phyloP scores from a whole-genome alignment of 257 asterid genomes.

The Thymus quinquecostatus region DNA sequence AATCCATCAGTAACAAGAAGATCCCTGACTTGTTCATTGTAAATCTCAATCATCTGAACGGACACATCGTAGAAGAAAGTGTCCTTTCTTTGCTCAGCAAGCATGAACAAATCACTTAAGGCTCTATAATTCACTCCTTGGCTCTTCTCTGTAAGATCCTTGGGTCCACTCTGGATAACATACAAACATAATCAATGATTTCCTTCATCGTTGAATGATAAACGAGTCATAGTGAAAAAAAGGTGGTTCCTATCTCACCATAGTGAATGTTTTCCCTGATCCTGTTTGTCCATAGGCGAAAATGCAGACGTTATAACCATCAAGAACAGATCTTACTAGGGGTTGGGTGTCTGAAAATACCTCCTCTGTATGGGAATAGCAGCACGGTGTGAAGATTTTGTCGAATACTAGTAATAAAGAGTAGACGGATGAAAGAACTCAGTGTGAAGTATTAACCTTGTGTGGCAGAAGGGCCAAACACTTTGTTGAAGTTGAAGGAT shows the following conservation, averaged over 20 bases:
- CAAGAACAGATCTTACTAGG: conserved; percentile 89
- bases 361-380: conserved; percentile 61
- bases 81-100: conserved; percentile 81
- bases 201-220: conserved; percentile 24
- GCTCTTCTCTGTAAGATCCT: conserved; percentile 69
- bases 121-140: conserved; percentile 97
- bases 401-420: background rate
- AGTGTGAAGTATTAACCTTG: conserved; percentile 64
- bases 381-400: conserved; percentile 26
- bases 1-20: conserved; percentile 74
- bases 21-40: conserved; percentile 97
- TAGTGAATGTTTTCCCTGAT: conserved; percentile 94
- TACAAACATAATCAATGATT: conserved; percentile 27
- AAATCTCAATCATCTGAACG: conserved; percentile 98
- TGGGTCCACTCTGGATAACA: conserved; percentile 81
- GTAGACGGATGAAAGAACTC: background rate
- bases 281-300: conserved; percentile 99
- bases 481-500: conserved; percentile 88
- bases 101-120: conserved; percentile 73
- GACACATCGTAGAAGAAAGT: conserved; percentile 77
- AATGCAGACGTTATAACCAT: conserved; percentile 94
- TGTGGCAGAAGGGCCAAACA: conserved; percentile 81
- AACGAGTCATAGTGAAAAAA: conserved; percentile 16
- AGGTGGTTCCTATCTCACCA: conserved; percentile 54
- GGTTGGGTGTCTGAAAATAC: conserved; percentile 90